These are phyloP conservation scores for Boletus rubroflammeus DNA, from an alignment of 768 basidiomycete species.

Conservation along the genomic window DNA sequence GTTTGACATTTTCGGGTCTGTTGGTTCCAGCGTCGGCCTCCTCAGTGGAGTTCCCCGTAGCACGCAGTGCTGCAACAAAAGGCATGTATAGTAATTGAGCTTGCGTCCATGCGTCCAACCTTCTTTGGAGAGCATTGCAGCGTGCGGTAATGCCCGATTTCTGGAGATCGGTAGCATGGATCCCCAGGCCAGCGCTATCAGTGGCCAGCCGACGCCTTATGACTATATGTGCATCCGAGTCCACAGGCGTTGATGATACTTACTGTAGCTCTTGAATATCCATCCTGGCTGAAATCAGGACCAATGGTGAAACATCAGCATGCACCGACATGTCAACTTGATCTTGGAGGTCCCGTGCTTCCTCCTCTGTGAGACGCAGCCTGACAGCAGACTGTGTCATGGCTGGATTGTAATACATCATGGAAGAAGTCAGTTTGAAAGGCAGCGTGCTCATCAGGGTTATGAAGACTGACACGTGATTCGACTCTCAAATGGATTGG, in stretches of 20 bases:
- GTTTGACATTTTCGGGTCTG: not conserved
- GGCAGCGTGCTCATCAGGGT: too few species aligned
- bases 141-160: not conserved
- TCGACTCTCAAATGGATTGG: not conserved
- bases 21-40: not conserved
- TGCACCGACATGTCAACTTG: not conserved
- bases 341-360: not conserved
- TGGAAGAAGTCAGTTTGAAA: too few species aligned
- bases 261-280: not conserved
- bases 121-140: not conserved
- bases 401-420: not conserved
- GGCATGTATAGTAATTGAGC: constrained; percentile 1
- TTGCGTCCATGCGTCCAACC: not conserved
- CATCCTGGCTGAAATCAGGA: not conserved
- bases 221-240: not conserved
- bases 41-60: not conserved
- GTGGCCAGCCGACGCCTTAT: not conserved
- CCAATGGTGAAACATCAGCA: not conserved
- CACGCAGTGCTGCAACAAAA: not conserved
- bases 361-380: not conserved
- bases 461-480: not conserved
- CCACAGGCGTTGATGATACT: not conserved
- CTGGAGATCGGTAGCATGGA: not conserved
- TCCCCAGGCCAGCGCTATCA: not conserved
- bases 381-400: not conserved